Conservation (phyloP, 164 flowering plant genomes). For the Vitis rupestris region DNA sequence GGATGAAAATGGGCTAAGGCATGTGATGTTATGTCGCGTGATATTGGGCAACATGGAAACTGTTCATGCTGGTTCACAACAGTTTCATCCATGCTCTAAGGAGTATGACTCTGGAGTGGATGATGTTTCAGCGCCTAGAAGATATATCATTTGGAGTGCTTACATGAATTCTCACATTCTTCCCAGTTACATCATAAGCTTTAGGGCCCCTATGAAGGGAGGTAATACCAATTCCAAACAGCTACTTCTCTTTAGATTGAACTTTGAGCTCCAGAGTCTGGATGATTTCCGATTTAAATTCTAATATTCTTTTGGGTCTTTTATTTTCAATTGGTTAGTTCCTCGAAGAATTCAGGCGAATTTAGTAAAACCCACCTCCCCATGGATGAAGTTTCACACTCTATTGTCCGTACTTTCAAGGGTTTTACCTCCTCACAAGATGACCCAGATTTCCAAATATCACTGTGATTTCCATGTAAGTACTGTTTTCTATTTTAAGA, state of each 20-base stretch:
- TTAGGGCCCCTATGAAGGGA: constrained; percentile 8
- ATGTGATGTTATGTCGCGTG: constrained; percentile 34
- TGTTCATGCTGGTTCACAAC: constrained; percentile 25
- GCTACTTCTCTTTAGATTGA: not conserved
- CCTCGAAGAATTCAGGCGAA: not conserved
- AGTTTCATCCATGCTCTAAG: constrained; percentile 25
- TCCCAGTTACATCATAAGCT: constrained; percentile 25
- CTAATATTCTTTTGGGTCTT: not conserved
- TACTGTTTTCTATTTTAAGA: not conserved
- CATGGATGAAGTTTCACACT: constrained; percentile 39
- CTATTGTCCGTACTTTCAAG: constrained; percentile 25
- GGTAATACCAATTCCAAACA: not conserved
- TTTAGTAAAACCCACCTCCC: constrained; percentile 27
- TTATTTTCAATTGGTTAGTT: constrained; percentile 1
- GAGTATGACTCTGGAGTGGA: constrained; percentile 41
- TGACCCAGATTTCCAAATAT: constrained; percentile 21
- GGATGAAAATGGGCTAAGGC: constrained; percentile 32
- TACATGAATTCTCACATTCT: constrained; percentile 34
- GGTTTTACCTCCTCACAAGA: constrained; percentile 19
- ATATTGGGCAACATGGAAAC: constrained; percentile 34
- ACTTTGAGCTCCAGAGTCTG: too few relatives aligned
- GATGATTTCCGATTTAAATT: not conserved
- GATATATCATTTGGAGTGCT: constrained; percentile 26
- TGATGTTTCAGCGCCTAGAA: constrained; percentile 16
- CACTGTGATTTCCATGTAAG: constrained; percentile 26